These are phyloP conservation scores for Scutellaria galericulata DNA, from an alignment of 257 asterid genomes.

Conservation along the genomic window DNA sequence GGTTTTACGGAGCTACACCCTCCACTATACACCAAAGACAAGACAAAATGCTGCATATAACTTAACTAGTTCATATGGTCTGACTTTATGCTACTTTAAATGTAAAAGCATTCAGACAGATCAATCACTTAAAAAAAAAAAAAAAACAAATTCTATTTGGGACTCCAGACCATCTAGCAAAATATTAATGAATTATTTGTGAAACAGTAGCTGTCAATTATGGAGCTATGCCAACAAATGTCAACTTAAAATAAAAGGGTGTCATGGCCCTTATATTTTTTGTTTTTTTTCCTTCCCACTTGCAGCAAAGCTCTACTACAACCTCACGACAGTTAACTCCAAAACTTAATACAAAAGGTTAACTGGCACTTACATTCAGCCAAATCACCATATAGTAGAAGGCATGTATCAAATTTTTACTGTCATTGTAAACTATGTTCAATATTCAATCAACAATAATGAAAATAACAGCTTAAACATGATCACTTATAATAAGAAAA, in stretches of 20 bases:
- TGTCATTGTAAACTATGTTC: not conserved
- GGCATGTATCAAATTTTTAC: not conserved
- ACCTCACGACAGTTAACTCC: not conserved
- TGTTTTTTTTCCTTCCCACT: too few species aligned
- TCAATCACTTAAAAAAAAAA: not conserved
- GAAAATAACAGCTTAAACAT: not conserved
- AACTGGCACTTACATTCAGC: not conserved
- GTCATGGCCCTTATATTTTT: too few species aligned
- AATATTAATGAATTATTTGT: slow-evolving; percentile 4
- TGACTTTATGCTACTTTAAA: slow-evolving; percentile 9
- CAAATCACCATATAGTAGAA: not conserved
- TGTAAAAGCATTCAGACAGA: not conserved
- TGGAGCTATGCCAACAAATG: not conserved
- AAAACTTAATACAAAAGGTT: slow-evolving; percentile 7
- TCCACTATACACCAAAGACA: slow-evolving; percentile 14
- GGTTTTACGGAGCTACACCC: slow-evolving; percentile 5
- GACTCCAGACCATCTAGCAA: not conserved
- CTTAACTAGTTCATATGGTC: not conserved
- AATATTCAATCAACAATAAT: not conserved
- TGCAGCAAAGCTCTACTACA: too few species aligned
- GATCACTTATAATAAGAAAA: not conserved
- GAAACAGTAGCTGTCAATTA: not conserved
- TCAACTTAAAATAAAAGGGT: too few species aligned
- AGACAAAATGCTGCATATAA: not conserved
- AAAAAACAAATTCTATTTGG: not conserved